These are phyloP conservation scores for Chlamydomonas asymmetrica DNA, from an alignment of 139 green algal species.

Conservation along the genomic window DNA sequence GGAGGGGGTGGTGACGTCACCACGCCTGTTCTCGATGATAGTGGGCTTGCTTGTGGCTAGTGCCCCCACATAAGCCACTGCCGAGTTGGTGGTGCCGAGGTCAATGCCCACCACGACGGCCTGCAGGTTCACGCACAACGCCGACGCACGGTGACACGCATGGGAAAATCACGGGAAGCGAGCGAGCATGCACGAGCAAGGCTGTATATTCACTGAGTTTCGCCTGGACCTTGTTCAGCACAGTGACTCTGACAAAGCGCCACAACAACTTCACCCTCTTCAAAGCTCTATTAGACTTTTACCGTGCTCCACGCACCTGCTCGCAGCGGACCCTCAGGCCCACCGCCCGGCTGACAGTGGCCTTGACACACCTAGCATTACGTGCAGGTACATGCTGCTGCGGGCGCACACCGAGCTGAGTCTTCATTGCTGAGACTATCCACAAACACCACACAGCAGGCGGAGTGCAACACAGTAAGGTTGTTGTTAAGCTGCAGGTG, in stretches of 20 bases:
- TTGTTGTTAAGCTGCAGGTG: no score
- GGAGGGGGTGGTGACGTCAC: conserved; percentile 91
- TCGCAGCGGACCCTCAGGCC: conserved; percentile 17
- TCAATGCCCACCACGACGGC: conserved; percentile 80
- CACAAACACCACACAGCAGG: no score
- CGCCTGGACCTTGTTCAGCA: background rate
- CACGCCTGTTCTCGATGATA: conserved; percentile 97
- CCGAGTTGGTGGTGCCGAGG: conserved; percentile 90
- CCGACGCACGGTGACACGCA: conserved; percentile 42
- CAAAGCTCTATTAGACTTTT: background rate
- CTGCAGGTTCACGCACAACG: background rate
- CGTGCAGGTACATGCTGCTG: no score
- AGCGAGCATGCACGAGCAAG: background rate
- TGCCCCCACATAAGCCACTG: conserved; percentile 89
- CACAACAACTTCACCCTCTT: background rate
- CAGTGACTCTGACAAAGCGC: no score
- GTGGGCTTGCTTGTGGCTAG: conserved; percentile 84
- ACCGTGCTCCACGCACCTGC: background rate
- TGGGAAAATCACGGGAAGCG: background rate
- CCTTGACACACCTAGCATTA: no score
- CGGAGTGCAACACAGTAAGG: no score
- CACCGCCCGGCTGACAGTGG: no score
- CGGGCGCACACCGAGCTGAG: no score
- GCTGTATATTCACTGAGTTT: no score
- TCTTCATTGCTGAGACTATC: no score